phyloP scores from a whole-genome alignment of 306 rosid species.

The Prunus armeniaca region DNA sequence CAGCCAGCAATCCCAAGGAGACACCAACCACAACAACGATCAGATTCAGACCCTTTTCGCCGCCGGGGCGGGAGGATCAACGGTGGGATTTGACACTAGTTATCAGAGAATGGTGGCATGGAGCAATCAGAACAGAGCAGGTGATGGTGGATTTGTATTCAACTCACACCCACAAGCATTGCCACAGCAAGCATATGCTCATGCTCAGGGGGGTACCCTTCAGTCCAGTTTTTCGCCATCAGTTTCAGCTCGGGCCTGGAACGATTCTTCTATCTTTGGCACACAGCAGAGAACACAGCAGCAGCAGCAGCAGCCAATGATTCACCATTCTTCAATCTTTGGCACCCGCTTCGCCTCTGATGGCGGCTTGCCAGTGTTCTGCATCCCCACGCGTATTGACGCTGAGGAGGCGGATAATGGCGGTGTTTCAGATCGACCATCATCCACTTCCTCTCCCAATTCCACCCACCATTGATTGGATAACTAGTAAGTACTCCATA shows the following conservation, averaged over 20 bases:
- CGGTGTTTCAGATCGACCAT: constrained; percentile 40
- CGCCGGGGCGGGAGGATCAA: constrained; percentile 16
- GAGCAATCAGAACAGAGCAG: constrained; percentile 35
- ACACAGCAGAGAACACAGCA: constrained; percentile 32
- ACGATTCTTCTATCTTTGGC: constrained; percentile 33
- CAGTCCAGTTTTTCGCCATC: constrained; percentile 60
- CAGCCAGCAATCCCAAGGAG: constrained; percentile 30
- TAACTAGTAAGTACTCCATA: background rate
- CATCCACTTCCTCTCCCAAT: constrained; percentile 56
- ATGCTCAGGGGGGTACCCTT: constrained; percentile 60
- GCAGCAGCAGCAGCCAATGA: constrained; percentile 4
- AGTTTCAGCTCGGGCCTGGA: constrained; percentile 46
- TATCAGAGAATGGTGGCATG: constrained; percentile 53
- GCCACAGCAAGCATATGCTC: constrained; percentile 10
- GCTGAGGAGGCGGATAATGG: constrained; percentile 46
- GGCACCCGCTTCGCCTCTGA: constrained; percentile 49
- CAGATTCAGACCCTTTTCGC: constrained; percentile 32
- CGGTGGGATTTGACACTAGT: constrained; percentile 43
- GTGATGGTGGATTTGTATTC: constrained; percentile 34
- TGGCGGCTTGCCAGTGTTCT: constrained; percentile 36
- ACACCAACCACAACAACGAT: constrained; percentile 31
- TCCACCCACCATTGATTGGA: constrained; percentile 47
- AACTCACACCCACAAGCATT: constrained; percentile 27
- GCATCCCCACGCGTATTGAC: constrained; percentile 55
- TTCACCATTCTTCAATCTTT: constrained; percentile 46